Evolutionary conservation across 805 yeast species (phyloP).

Genomic region (Candida nonsorbophila): DNA sequence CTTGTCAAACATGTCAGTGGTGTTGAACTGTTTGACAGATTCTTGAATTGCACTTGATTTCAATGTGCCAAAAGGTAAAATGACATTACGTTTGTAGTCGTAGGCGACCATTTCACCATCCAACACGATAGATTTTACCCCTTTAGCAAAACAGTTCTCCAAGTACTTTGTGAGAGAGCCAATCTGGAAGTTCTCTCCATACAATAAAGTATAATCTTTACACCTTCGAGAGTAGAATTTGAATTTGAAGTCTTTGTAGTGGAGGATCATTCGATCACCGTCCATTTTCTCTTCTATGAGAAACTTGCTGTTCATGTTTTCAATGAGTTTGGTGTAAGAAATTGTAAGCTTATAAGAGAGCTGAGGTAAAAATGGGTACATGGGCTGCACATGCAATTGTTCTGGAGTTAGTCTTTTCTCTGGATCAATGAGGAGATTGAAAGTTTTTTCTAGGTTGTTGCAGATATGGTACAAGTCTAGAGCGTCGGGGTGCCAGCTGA

Average conservation of each 20-base stretch:
- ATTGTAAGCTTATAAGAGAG: constrained; percentile 53
- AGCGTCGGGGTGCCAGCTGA: constrained; percentile 78
- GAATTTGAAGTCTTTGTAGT: constrained; percentile 43
- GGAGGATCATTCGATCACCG: constrained; percentile 85
- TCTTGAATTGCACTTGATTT: constrained; percentile 63
- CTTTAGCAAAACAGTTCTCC: constrained; percentile 31
- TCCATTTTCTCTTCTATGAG: constrained; percentile 87
- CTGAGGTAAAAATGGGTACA: constrained; percentile 71
- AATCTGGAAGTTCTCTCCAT: constrained; percentile 47
- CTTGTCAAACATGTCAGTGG: constrained; percentile 27
- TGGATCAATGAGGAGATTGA: constrained; percentile 50
- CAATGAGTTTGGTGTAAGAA: constrained; percentile 47
- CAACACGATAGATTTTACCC: constrained; percentile 40
- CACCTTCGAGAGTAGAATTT: constrained; percentile 62
- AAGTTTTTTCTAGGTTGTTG: constrained; percentile 55
- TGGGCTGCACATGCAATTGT: constrained; percentile 38
- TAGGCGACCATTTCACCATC: constrained; percentile 96
- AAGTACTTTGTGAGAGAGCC: constrained; percentile 57
- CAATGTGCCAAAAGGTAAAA: constrained; percentile 78
- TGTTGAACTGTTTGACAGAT: constrained; percentile 34
- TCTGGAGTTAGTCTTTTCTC: constrained; percentile 32
- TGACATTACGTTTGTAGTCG: constrained; percentile 51
- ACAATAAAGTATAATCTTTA: constrained; percentile 65
- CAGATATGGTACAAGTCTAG: constrained; percentile 58
- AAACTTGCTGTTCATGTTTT: constrained; percentile 41